Percentiles rank a stretch among this genome's conserved stretches.
Evolutionary conservation across 1,139 yeast genomes (phyloP).

Genomic region (Kodamaea fungicola): DNA sequence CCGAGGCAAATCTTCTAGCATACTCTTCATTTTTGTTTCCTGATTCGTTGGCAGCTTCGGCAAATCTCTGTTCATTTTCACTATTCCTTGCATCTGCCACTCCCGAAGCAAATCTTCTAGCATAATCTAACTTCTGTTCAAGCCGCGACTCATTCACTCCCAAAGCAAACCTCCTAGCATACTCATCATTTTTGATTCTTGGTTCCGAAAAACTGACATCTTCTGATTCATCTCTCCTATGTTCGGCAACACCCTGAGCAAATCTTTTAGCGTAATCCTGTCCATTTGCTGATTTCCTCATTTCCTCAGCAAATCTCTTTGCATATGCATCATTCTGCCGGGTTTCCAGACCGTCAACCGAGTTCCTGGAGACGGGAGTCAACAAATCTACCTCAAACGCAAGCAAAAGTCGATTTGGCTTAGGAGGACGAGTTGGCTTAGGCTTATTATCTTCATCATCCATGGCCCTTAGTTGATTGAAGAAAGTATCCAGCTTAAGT

Average conservation of each 20-base stretch:
- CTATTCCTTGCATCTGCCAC: too few relatives aligned
- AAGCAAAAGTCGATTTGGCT: too few relatives aligned
- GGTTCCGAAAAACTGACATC: not conserved
- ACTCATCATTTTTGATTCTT: not conserved
- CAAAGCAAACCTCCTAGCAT: not conserved
- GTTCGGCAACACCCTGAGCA: not conserved
- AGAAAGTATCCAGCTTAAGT: slow-evolving; percentile 4
- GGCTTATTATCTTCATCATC: slow-evolving; percentile 9
- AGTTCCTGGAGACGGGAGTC: not conserved
- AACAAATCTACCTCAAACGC: too few relatives aligned
- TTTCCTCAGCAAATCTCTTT: not conserved
- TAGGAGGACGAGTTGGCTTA: not conserved
- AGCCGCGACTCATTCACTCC: not conserved
- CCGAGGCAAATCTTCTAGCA: not conserved
- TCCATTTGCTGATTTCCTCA: not conserved
- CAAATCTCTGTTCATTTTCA: too few relatives aligned
- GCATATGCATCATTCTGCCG: not conserved
- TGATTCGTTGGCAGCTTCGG: too few relatives aligned
- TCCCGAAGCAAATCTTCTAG: not conserved
- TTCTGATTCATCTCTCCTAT: not conserved
- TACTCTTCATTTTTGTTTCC: not conserved
- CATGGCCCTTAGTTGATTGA: slow-evolving; percentile 7
- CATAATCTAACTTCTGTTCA: not conserved
- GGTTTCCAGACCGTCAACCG: not conserved
- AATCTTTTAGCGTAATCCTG: not conserved